phyloP scores from a whole-genome alignment of 352 stramenopile species.

The Achlya hypogyna region DNA sequence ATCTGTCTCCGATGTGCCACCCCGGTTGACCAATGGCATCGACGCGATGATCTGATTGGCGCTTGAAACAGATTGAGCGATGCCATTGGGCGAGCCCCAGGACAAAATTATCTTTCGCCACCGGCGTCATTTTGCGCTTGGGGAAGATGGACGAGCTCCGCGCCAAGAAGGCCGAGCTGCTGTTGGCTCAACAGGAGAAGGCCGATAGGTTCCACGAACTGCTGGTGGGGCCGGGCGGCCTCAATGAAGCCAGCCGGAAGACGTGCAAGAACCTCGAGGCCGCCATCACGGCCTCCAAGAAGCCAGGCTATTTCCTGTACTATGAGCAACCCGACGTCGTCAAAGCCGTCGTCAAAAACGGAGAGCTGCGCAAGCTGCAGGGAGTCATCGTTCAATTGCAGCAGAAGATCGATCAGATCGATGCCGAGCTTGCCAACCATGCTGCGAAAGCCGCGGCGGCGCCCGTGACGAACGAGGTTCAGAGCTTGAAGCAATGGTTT shows the following conservation, averaged over 20 bases:
- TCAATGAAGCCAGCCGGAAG: constrained; percentile 67
- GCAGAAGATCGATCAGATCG: constrained; percentile 61
- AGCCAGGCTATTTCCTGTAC: constrained; percentile 62
- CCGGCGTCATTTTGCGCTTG: background rate
- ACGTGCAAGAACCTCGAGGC: constrained; percentile 75
- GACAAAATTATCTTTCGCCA: background rate
- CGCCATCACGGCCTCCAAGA: constrained; percentile 63
- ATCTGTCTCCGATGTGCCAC: background rate
- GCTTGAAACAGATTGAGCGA: no score
- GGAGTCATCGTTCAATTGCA: constrained; percentile 50
- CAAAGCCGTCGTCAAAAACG: constrained; percentile 39
- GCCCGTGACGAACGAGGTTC: constrained; percentile 26
- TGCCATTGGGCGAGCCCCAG: no score
- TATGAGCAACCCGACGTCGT: constrained; percentile 54
- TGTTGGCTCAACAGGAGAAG: constrained; percentile 57
- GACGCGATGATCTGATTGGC: background rate
- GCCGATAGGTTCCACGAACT: constrained; percentile 48
- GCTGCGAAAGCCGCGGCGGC: background rate
- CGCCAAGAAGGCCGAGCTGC: constrained; percentile 69
- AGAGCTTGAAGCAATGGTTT: constrained; percentile 68
- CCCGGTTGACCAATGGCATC: background rate
- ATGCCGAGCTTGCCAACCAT: constrained; percentile 36
- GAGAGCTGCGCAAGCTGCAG: constrained; percentile 51
- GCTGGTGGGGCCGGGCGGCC: constrained; percentile 40
- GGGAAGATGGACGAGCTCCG: constrained; percentile 46